These are phyloP conservation scores for Schizophyllum commune DNA, from an alignment of 1,284 basidiomycete genomes.

Conservation along the genomic window DNA sequence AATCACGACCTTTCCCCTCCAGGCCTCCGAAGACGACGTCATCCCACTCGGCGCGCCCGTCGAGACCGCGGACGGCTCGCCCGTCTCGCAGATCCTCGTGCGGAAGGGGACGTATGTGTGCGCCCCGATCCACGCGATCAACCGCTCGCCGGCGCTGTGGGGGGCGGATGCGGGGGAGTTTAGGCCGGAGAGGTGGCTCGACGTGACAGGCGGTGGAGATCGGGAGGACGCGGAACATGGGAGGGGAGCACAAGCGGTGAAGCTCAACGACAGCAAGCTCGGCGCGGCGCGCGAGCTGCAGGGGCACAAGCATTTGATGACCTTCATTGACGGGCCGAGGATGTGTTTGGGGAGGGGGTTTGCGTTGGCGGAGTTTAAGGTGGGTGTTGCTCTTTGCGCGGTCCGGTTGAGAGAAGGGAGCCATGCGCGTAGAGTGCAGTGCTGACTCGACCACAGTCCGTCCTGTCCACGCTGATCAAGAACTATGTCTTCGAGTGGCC, in stretches of 20 bases:
- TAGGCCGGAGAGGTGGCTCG: slow-evolving; percentile 33
- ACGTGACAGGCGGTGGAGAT: background rate
- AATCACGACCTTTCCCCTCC: too few relatives aligned
- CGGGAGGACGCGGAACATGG: too few relatives aligned
- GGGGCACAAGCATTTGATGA: slow-evolving; percentile 32
- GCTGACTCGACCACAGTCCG: slow-evolving; percentile 24
- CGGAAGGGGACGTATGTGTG: slow-evolving; percentile 35
- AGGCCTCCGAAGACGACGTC: slow-evolving; percentile 43
- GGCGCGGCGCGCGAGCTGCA: slow-evolving; percentile 27
- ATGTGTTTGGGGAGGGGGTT: slow-evolving; percentile 35
- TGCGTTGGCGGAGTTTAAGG: slow-evolving; percentile 41
- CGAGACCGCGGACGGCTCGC: slow-evolving; percentile 27
- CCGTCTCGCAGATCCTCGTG: slow-evolving; percentile 32
- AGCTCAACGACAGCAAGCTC: slow-evolving; percentile 11
- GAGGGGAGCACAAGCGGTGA: too few relatives aligned
- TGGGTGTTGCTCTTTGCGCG: too few relatives aligned
- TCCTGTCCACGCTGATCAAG: slow-evolving; percentile 35
- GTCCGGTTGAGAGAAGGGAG: too few relatives aligned
- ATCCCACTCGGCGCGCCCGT: slow-evolving; percentile 42
- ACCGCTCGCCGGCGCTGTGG: slow-evolving; percentile 42
- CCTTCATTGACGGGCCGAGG: slow-evolving; percentile 32
- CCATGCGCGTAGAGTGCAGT: too few relatives aligned
- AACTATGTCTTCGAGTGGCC: slow-evolving; percentile 37
- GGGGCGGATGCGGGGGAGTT: slow-evolving; percentile 31
- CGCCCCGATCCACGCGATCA: slow-evolving; percentile 34